These are phyloP conservation scores for Pythium dissimile DNA, from an alignment of 352 stramenopile genomes.

Conservation along the genomic window DNA sequence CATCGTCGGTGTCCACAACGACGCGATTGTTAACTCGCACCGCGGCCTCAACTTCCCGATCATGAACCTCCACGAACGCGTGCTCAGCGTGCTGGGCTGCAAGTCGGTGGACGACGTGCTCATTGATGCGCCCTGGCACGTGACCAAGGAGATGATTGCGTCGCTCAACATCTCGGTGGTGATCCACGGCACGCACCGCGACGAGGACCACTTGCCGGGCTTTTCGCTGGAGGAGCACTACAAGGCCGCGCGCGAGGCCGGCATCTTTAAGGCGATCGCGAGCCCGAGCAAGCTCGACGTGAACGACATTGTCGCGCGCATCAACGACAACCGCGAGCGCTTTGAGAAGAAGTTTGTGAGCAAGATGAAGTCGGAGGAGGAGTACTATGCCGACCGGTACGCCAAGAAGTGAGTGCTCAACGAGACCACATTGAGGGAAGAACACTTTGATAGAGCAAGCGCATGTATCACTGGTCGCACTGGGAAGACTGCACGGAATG, in stretches of 20 bases:
- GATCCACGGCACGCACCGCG: conserved; percentile 85
- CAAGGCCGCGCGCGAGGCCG: conserved; percentile 63
- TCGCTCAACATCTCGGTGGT: conserved; percentile 85
- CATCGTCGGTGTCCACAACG: conserved; percentile 96
- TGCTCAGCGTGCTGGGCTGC: conserved; percentile 95
- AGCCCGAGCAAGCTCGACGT: conserved; percentile 77
- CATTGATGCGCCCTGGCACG: conserved; percentile 94
- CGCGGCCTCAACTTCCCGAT: conserved; percentile 93
- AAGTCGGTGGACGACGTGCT: conserved; percentile 98
- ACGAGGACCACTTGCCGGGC: conserved; percentile 50
- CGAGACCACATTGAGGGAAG: background rate
- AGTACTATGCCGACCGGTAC: conserved; percentile 92
- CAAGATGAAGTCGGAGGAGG: conserved; percentile 92
- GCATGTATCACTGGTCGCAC: no score
- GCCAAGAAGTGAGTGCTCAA: conserved; percentile 45
- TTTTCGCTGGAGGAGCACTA: conserved; percentile 83
- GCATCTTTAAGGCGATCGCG: conserved; percentile 80
- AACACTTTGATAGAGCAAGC: background rate
- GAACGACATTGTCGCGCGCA: conserved; percentile 85
- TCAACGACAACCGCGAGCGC: conserved; percentile 87
- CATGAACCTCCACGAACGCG: conserved; percentile 98
- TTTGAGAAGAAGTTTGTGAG: conserved; percentile 92
- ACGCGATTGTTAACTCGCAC: conserved; percentile 89
- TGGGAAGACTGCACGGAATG: no score
- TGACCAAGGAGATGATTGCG: conserved; percentile 97